Conservation (phyloP, 176 grass and related monocot genomes). For the Raddia guianensis region DNA sequence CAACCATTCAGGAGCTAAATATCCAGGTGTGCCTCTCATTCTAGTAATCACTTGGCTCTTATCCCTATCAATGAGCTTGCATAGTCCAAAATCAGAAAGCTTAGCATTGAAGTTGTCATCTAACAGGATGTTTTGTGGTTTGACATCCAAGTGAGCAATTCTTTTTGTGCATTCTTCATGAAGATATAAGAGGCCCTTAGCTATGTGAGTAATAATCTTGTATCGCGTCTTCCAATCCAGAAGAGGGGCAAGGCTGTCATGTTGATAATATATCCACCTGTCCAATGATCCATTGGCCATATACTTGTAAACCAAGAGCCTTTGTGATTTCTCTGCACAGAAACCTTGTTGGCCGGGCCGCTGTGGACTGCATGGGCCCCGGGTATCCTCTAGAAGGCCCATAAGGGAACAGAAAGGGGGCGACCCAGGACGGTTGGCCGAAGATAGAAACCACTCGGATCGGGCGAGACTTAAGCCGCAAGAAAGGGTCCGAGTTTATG, state of each 20-base stretch:
- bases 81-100: slow-evolving; percentile 50
- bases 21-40: no score
- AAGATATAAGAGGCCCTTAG: slow-evolving; percentile 53
- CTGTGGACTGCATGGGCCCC: no score
- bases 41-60: slow-evolving; percentile 51
- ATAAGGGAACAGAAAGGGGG: no score
- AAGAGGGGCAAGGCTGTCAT: background rate
- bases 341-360: no score
- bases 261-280: slow-evolving; percentile 12
- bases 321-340: slow-evolving; percentile 37
- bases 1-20: slow-evolving; percentile 29
- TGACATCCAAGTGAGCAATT: slow-evolving; percentile 50
- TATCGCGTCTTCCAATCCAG: slow-evolving; percentile 35
- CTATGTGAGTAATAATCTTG: slow-evolving; percentile 40
- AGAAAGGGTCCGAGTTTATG: no score
- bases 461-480: no score
- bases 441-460: no score
- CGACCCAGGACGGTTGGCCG: no score
- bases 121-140: slow-evolving; percentile 52
- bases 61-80: slow-evolving; percentile 63
- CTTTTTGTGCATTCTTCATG: slow-evolving; percentile 51
- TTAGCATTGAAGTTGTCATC: slow-evolving; percentile 45
- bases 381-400: no score
- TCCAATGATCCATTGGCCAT: slow-evolving; percentile 32
- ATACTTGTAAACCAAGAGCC: slow-evolving; percentile 7